A percentile compares a stretch with the other conserved stretches of the same genome.
Conservation (phyloP, 2,329 filamentous ascomycete species). For the Claviceps citrina region DNA sequence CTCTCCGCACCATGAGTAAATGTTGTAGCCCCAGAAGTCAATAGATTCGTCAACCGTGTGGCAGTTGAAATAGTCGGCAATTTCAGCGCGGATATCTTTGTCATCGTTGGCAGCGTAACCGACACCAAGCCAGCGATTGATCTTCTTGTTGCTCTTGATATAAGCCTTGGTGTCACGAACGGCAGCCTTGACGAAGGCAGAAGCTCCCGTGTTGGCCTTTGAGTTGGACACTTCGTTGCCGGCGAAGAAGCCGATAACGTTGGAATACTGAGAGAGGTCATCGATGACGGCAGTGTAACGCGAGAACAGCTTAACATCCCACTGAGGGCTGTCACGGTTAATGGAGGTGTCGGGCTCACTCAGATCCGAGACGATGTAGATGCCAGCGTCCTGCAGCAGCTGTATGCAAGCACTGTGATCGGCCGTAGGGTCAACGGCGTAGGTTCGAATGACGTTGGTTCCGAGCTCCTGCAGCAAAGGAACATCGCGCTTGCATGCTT, state of each 20-base stretch:
- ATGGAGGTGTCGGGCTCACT: constrained; percentile 71
- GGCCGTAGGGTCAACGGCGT: constrained; percentile 67
- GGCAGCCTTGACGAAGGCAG: constrained; percentile 92
- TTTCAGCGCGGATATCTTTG: constrained; percentile 59
- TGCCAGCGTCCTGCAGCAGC: constrained; percentile 65
- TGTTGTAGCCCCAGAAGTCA: constrained; percentile 99
- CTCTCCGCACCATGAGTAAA: constrained; percentile 96
- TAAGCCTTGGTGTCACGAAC: constrained; percentile 92
- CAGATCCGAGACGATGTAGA: constrained; percentile 90
- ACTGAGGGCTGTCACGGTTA: constrained; percentile 62
- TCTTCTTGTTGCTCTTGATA: constrained; percentile 66
- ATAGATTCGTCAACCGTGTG: constrained; percentile 50
- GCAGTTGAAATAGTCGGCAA: constrained; percentile 93
- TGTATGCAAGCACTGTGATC: constrained; percentile 79
- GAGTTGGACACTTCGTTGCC: constrained; percentile 95
- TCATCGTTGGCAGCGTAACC: constrained; percentile 96
- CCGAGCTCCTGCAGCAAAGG: constrained; percentile 61
- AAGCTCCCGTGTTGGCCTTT: constrained; percentile 74
- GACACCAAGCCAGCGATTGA: constrained; percentile 71
- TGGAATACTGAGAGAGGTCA: constrained; percentile 64
- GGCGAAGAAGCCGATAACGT: constrained; percentile 93
- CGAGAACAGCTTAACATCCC: constrained; percentile 62
- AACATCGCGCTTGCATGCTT: constrained; percentile 68
- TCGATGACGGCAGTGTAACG: constrained; percentile 81
- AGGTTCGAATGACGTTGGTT: constrained; percentile 90